Conservation (phyloP, 805 yeast species). For the Priceomyces carsonii region DNA sequence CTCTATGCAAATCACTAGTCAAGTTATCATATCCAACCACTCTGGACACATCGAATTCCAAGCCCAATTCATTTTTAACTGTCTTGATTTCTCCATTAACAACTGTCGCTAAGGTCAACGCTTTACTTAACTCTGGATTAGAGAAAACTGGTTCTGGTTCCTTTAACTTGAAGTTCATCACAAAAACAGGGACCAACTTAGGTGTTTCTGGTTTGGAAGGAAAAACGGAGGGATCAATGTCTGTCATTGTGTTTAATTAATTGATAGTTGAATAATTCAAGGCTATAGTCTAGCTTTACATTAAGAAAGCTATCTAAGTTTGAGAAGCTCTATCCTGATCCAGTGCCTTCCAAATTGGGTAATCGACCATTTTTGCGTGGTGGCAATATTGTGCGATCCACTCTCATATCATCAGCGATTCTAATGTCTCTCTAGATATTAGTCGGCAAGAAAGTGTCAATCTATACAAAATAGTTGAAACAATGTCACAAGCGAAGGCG, state of each 20-base stretch:
- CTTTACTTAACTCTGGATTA: conserved; percentile 16
- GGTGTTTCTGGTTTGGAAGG: conserved; percentile 23
- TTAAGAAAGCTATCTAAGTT: no score
- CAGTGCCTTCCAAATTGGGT: conserved; percentile 9
- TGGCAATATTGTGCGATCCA: conserved; percentile 6
- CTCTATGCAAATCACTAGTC: conserved; percentile 28
- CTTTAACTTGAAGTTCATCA: conserved; percentile 26
- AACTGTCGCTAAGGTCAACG: conserved; percentile 22
- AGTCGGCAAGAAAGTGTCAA: conserved; percentile 1
- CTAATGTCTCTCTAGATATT: no score
- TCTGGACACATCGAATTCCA: conserved; percentile 27
- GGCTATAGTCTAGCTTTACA: no score
- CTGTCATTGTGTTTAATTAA: conserved; percentile 1
- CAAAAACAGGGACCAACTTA: conserved; percentile 30
- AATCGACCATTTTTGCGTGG: conserved; percentile 9
- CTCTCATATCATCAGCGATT: neutral
- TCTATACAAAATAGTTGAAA: neutral
- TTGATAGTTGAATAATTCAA: no score
- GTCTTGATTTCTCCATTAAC: conserved; percentile 30
- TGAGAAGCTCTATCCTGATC: no score
- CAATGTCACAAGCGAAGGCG: conserved; percentile 4
- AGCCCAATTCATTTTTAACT: conserved; percentile 30
- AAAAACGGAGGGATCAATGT: conserved; percentile 7
- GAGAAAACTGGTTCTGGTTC: conserved; percentile 20
- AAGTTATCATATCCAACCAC: conserved; percentile 52